Percentiles rank a stretch among this genome's conserved stretches.
These are phyloP conservation scores for Lactarius trivialis DNA, from an alignment of 768 basidiomycete species.

Conservation along the genomic window DNA sequence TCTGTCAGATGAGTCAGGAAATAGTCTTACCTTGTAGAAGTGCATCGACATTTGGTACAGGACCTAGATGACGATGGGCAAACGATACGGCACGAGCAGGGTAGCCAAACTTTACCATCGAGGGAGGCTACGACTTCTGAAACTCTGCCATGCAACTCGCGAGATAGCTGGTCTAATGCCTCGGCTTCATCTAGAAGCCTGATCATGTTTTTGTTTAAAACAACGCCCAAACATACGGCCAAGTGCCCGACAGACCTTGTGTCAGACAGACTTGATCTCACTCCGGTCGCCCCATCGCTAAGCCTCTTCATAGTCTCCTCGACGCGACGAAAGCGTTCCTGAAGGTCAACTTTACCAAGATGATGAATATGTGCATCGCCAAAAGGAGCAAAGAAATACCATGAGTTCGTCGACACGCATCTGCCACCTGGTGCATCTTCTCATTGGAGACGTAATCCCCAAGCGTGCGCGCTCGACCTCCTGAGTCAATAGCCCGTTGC, in stretches of 20 bases:
- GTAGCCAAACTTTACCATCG: slow-evolving; percentile 1
- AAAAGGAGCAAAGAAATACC: slow-evolving; percentile 36
- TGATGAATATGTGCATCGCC: not conserved
- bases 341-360: slow-evolving; percentile 7
- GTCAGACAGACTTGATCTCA: slow-evolving; percentile 16
- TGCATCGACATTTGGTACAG: slow-evolving; percentile 43
- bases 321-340: slow-evolving; percentile 56
- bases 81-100: not conserved
- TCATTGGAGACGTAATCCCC: slow-evolving; percentile 74
- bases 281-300: slow-evolving; percentile 20
- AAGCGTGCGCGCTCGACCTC: slow-evolving; percentile 59
- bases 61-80: slow-evolving; percentile 29
- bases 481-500: slow-evolving; percentile 64
- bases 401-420: slow-evolving; percentile 62
- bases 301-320: slow-evolving; percentile 20
- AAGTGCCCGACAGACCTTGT: slow-evolving; percentile 11
- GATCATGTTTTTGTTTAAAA: not conserved
- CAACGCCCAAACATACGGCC: not conserved
- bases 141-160: slow-evolving; percentile 10
- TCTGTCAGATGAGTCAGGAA: not conserved
- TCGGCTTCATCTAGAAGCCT: slow-evolving; percentile 21
- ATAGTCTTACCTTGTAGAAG: slow-evolving; percentile 44
- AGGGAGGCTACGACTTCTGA: slow-evolving; percentile 17
- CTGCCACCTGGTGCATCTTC: slow-evolving; percentile 77
- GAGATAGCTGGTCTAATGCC: slow-evolving; percentile 10